Conservation (phyloP, 2,329 filamentous ascomycete species). For the Nakataea oryzae region DNA sequence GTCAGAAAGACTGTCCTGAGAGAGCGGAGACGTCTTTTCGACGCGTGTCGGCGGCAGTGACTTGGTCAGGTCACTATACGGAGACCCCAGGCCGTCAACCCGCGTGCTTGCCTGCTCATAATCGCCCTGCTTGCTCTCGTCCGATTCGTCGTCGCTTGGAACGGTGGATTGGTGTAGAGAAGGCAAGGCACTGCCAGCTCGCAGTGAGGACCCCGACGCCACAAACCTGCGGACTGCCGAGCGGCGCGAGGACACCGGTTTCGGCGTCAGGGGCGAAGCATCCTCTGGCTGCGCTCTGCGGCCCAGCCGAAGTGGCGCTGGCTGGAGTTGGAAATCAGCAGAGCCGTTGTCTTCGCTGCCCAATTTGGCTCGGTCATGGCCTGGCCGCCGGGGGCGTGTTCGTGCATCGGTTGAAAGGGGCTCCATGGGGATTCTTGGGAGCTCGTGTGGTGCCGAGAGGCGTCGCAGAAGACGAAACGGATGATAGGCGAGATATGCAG, state of each 20-base stretch:
- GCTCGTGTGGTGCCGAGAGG: background rate
- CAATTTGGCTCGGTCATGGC: background rate
- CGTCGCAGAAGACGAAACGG: background rate
- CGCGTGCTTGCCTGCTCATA: background rate
- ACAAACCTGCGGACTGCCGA: background rate
- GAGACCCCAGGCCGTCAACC: background rate
- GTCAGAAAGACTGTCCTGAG: background rate
- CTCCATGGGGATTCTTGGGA: background rate
- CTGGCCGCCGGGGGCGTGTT: background rate
- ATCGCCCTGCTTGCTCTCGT: background rate
- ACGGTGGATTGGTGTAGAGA: background rate
- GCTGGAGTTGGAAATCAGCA: slow-evolving; percentile 7
- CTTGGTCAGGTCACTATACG: background rate
- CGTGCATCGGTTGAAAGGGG: background rate
- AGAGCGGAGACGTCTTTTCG: background rate
- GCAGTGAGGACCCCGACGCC: background rate
- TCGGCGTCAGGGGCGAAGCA: background rate
- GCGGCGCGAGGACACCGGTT: background rate
- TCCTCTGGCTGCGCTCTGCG: slow-evolving; percentile 8
- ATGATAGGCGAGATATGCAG: background rate
- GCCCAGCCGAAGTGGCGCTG: slow-evolving; percentile 9
- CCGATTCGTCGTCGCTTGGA: background rate
- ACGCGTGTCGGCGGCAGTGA: background rate
- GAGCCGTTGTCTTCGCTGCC: slow-evolving; percentile 3
- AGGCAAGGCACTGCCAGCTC: background rate